Evolutionary conservation across 2,329 filamentous ascomycete genomes (phyloP), one percentile per base, ranked within the genome.

Genomic region (Ascochyta clinopodiicola): DNA sequence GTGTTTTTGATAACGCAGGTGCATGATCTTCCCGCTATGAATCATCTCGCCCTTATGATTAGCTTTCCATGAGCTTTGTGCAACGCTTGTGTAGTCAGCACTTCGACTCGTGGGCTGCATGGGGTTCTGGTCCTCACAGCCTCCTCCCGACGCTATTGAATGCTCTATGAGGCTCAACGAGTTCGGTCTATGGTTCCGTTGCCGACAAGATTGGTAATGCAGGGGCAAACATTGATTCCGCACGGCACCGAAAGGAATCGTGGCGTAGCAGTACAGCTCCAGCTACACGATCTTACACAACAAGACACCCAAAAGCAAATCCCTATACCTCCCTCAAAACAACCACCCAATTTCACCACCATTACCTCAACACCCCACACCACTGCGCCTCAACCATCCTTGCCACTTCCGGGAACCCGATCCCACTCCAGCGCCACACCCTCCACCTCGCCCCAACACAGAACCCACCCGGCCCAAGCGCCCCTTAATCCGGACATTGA

Each of bases 1-100:
- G 40, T 17, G 52, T 55, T 45, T 45, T 55, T 42, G 40, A 44
- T 21, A 6, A 42, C 21, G 21, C 31, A 36, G 15, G 29, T 32
- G 40, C 32, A 22, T 22, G 9, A 13, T 40, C 10, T 32, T 17
- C 29, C 22, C 10, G 36, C 21, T 24, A 2, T 15, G 52, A 37
- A n/a, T 44, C 24, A 25, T 31, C 15, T 8, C 22, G 3, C 15
- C 38, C 37, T 22, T 19, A 21, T 15, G 17, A 51, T 32, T 21
- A 15, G 2, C 31, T 27, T 27, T 27, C 21, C 44, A 43, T 29
- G 34, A 37, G 12, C 17, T 17, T 54, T 36, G 17, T 22, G 13
- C 17, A n/a, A 25, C 21, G 13, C 21, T 24, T 24, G 5, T 9
- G 37, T 12, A 19, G 19, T 24, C 9, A 25, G 15, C n/a, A 24